Base-by-base conservation (phyloP, 352 stramenopile genomes). In the Globisporangium mamillatum region DNA sequence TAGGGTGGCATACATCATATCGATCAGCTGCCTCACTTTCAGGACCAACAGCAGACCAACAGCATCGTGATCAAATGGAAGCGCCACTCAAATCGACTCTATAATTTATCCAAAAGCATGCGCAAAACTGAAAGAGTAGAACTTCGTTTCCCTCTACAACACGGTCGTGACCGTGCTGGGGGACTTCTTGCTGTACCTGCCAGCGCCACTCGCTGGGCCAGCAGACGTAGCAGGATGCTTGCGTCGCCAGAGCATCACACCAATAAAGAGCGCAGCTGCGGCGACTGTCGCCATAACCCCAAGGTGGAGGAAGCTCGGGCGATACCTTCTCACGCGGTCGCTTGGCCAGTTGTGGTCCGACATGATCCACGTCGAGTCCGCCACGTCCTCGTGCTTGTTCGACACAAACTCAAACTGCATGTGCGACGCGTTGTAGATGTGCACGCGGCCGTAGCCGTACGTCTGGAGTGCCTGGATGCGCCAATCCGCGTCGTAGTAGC, bases 341-440 rank as follows among this genome's bases (percentile, higher is more conserved):
- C 63, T 84, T 4, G 73, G 65, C 79, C 79, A 87, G 41, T 78
- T 69, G 61, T 87, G 79, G 54, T 79, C 74, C 14, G 77, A 83
- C 14, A 87, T 71, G 52, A 87, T 81, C 77, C 79, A 87, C 22
- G 71, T 41, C 7, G 62, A 24, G 24, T 73, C 67, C 2, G 10
- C 25, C 12, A 73, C 62, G 7, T 41, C 57, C 27, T 58, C 38
- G 3, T 50, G 32, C 6, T 66, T 63, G 58, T 82, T 74, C 16
- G 72, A 74, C 18, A 87, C 73, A 41, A 86, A 88, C 64, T 90
- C 81, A 41, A 88, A 80, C 27, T 78, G 79, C 62, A 76, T 57
- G 53, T 88, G 79, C 0, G 77, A 77, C 55, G 70, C 75, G 60
- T 90, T 90, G 68, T 81, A 82, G 36, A 90, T 75, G 44, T 90